Percentiles rank a stretch among this genome's conserved stretches.
Conservation (phyloP, 2,329 filamentous ascomycete genomes). For the Beauveria sp. region DNA sequence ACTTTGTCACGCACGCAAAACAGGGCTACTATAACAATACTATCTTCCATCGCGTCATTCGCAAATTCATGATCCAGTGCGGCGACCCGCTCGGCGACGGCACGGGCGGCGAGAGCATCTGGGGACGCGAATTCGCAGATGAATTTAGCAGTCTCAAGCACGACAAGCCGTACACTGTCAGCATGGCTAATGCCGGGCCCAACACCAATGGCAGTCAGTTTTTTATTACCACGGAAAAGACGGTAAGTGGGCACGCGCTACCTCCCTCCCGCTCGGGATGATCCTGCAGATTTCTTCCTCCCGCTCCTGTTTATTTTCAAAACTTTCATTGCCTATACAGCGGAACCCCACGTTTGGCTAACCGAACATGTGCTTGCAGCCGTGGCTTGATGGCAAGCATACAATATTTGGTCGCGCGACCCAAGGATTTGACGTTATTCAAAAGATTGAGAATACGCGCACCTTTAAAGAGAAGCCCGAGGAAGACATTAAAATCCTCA, state of each 20-base stretch:
- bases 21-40: conserved; percentile 95
- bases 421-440: conserved; percentile 86
- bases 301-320: background rate
- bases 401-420: conserved; percentile 91
- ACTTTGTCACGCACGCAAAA: conserved; percentile 87
- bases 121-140: conserved; percentile 92
- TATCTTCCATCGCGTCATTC: conserved; percentile 94
- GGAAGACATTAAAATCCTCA: conserved; percentile 95
- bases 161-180: conserved; percentile 92
- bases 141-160: conserved; percentile 89
- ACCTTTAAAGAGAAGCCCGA: conserved; percentile 89
- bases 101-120: conserved; percentile 77
- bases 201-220: conserved; percentile 96
- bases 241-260: conserved; percentile 44
- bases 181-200: conserved; percentile 95
- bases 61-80: conserved; percentile 98
- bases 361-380: conserved; percentile 34
- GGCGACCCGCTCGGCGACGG: conserved; percentile 92
- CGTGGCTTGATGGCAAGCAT: conserved; percentile 94
- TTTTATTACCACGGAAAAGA: conserved; percentile 97
- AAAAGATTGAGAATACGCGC: conserved; percentile 87
- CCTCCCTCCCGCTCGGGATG: conserved; percentile 2
- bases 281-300: conserved; percentile 6
- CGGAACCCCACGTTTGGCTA: conserved; percentile 10
- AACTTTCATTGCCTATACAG: background rate